Conservation (phyloP, 768 basidiomycete genomes). For the Tylopilus subfusipes region DNA sequence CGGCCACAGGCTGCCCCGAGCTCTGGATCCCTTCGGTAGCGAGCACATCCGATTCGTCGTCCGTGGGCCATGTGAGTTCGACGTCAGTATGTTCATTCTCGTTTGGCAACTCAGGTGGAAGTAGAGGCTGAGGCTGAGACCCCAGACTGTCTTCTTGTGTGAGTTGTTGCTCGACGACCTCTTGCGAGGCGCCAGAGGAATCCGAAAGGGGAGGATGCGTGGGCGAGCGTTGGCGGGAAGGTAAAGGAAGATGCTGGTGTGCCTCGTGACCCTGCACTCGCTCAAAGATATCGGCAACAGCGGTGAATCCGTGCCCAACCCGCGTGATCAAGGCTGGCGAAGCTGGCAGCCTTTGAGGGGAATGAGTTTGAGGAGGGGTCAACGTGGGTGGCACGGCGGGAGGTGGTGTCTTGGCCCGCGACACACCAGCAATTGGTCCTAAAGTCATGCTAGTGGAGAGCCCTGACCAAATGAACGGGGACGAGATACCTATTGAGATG, state of each 20-base stretch:
- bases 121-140: slow-evolving; percentile 2
- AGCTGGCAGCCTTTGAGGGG: slow-evolving; percentile 10
- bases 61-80: slow-evolving; percentile 29
- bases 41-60: slow-evolving; percentile 14
- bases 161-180: slow-evolving; percentile 46
- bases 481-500: slow-evolving; percentile 19
- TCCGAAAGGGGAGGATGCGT: slow-evolving; percentile 15
- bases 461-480: neutral
- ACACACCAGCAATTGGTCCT: slow-evolving; percentile 3
- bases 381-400: too few relatives aligned
- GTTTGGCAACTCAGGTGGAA: neutral
- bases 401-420: neutral
- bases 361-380: slow-evolving; percentile 15
- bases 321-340: slow-evolving; percentile 22
- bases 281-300: slow-evolving; percentile 22
- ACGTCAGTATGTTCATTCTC: slow-evolving; percentile 10
- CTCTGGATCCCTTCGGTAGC: neutral
- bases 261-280: slow-evolving; percentile 3
- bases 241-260: neutral
- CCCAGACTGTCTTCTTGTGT: slow-evolving; percentile 37
- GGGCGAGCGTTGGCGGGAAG: slow-evolving; percentile 6
- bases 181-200: slow-evolving; percentile 37
- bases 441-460: slow-evolving; percentile 1
- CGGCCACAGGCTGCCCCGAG: neutral
- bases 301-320: slow-evolving; percentile 3